Conservation (phyloP, 352 stramenopile species). For the Phytophthora quininea region DNA sequence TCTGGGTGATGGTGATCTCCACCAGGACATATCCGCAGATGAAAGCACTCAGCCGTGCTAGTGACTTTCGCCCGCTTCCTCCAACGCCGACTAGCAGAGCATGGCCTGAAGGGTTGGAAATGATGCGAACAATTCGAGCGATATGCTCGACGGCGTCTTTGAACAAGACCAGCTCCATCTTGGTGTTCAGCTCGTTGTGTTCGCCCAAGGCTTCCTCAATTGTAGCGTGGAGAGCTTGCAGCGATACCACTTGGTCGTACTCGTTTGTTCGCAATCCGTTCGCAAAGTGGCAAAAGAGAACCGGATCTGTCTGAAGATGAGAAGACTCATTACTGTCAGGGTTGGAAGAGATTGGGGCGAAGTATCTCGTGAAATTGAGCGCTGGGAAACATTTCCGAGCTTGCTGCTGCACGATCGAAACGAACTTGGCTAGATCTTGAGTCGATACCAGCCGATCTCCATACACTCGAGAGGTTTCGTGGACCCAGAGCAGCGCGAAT, state of each 20-base stretch:
- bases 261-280: constrained; percentile 86
- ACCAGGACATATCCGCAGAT: constrained; percentile 90
- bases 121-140: constrained; percentile 93
- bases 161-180: constrained; percentile 97
- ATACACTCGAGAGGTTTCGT: constrained; percentile 96
- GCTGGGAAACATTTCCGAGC: constrained; percentile 93
- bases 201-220: constrained; percentile 91
- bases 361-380: constrained; percentile 92
- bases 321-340: constrained; percentile 29
- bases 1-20: constrained; percentile 91
- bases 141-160: constrained; percentile 96
- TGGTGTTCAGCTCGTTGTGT: constrained; percentile 93
- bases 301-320: constrained; percentile 66
- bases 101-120: constrained; percentile 93
- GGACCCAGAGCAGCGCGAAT: constrained; percentile 94
- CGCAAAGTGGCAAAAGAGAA: constrained; percentile 95
- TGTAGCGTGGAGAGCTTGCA: constrained; percentile 61
- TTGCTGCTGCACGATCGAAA: constrained; percentile 87
- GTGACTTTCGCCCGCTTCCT: constrained; percentile 93
- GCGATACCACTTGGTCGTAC: constrained; percentile 92
- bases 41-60: constrained; percentile 91
- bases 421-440: constrained; percentile 89
- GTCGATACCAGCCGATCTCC: constrained; percentile 91
- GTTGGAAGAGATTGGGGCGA: constrained; percentile 49
- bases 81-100: constrained; percentile 94